These are phyloP conservation scores for Cunninghamia lanceolata DNA, from an alignment of 75 land plant genomes.

Conservation along the genomic window DNA sequence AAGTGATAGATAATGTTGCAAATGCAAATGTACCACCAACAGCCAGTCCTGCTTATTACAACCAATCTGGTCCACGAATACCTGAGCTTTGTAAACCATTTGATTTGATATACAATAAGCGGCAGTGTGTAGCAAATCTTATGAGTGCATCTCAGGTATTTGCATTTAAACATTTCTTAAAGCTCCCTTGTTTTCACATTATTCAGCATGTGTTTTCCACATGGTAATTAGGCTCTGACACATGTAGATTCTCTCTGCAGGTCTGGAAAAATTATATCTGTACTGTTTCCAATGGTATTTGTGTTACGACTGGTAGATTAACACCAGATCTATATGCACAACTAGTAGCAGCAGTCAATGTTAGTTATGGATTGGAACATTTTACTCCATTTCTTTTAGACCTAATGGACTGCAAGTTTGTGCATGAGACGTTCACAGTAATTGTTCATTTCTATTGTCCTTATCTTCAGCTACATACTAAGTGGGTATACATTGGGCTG, in stretches of 20 bases:
- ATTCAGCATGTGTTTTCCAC: too few species aligned
- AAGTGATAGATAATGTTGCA: slow-evolving; percentile 44
- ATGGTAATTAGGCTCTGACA: background rate
- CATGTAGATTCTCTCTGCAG: slow-evolving; percentile 32
- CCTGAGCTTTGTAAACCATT: slow-evolving; percentile 64
- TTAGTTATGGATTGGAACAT: slow-evolving; percentile 35
- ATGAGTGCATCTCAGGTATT: slow-evolving; percentile 64
- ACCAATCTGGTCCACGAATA: slow-evolving; percentile 56
- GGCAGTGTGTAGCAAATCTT: slow-evolving; percentile 50
- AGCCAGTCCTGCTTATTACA: slow-evolving; percentile 7
- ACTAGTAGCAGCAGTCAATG: slow-evolving; percentile 27
- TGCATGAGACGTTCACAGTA: slow-evolving; percentile 49
- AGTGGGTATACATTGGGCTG: slow-evolving; percentile 66
- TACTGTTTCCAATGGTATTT: slow-evolving; percentile 30
- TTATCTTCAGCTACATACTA: slow-evolving; percentile 35
- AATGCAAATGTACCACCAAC: slow-evolving; percentile 39
- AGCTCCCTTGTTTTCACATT: background rate
- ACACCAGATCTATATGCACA: slow-evolving; percentile 53
- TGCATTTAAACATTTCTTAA: background rate
- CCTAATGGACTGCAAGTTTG: slow-evolving; percentile 68
- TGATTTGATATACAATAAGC: slow-evolving; percentile 22
- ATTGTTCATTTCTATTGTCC: slow-evolving; percentile 52
- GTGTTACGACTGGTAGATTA: slow-evolving; percentile 46
- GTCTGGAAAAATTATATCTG: slow-evolving; percentile 61
- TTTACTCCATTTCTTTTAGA: slow-evolving; percentile 57